Base-by-base conservation (phyloP, 148 eudicot species). In the Polygonum aviculare region DNA sequence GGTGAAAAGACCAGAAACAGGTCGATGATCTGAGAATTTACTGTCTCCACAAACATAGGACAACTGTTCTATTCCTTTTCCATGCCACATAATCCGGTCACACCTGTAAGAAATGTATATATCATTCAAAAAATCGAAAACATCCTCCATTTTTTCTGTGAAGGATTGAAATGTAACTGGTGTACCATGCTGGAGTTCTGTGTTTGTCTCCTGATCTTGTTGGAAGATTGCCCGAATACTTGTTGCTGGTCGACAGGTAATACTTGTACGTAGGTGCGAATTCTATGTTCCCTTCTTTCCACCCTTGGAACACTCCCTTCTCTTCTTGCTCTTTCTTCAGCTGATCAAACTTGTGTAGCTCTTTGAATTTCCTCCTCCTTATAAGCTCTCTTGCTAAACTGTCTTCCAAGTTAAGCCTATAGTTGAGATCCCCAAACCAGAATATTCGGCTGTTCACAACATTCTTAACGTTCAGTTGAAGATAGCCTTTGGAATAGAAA, bases 21-120 rank as follows among this genome's bases (percentile, higher is more conserved):
- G 98, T n/a, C 98, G 84, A 75, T 93, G 98, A 78, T 93, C 98
- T 5, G 98, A 93, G 84, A 91, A 93, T 81, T 88, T 89, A 77
- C 90, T 91, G 79, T 89, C 96, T 51, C 94, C 87, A 26, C 97
- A 89, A 22, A 86, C 80, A 83, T 93, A 93, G 72, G 85, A 85
- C 41, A 88, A 86, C 81, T 91, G 97, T 55, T 86, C 82, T 78
- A 90, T 85, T 81, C 98, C 94, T 82, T 90, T 84, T 22, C 98
- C 98, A 31, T 82, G 77, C 97, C 98, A 93, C 74, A 93, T 77
- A 52, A 93, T 93, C 85, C 98, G 87, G 85, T 93, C 98, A 87
- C 98, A 91, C 98, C 98, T 93, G 86, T 77, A 57, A 38, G 14
- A 31, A 74, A 36, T 38, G 12, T 50, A 40, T 18, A 38, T 16